A percentile compares a stretch with the other conserved stretches of the same genome.
Conservation (phyloP, 306 rosid genomes). For the Albizia julibrissin region DNA sequence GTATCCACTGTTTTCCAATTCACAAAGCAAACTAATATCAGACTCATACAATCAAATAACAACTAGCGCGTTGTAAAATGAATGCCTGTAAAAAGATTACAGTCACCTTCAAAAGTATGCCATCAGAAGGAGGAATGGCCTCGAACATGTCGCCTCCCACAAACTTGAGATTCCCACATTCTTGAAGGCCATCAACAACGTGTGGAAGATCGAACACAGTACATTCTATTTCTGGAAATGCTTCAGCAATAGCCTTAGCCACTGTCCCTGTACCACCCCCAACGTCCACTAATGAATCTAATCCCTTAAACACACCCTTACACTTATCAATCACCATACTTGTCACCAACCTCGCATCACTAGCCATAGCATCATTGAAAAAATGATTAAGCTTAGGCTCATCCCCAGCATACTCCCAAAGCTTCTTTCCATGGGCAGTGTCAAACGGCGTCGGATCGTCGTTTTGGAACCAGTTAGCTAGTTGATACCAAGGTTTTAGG, state of each 20-base stretch:
- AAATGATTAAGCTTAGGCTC: slow-evolving; percentile 15
- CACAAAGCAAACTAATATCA: not conserved
- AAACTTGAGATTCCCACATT: slow-evolving; percentile 34
- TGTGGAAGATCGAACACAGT: slow-evolving; percentile 59
- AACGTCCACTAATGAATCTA: slow-evolving; percentile 53
- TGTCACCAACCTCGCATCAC: slow-evolving; percentile 44
- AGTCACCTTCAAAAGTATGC: slow-evolving; percentile 50
- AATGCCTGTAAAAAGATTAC: not conserved
- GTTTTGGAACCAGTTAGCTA: slow-evolving; percentile 45
- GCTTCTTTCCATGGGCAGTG: slow-evolving; percentile 34
- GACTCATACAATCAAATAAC: not conserved
- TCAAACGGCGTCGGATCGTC: slow-evolving; percentile 44
- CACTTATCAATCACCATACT: slow-evolving; percentile 42
- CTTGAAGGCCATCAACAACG: slow-evolving; percentile 48
- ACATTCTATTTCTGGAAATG: slow-evolving; percentile 47
- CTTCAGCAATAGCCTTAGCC: slow-evolving; percentile 43
- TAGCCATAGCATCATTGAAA: slow-evolving; percentile 58
- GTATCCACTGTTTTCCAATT: not conserved
- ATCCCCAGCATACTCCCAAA: slow-evolving; percentile 41
- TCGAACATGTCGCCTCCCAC: slow-evolving; percentile 58
- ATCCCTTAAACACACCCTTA: slow-evolving; percentile 40
- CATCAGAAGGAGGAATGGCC: slow-evolving; percentile 45
- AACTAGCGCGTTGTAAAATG: too few species aligned
- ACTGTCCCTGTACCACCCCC: slow-evolving; percentile 62
- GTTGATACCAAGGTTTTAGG: slow-evolving; percentile 28